A percentile compares a stretch with the other conserved stretches of the same genome.
These are phyloP conservation scores for Phytophthora pseudosyringae DNA, from an alignment of 352 stramenopile genomes.

Conservation along the genomic window DNA sequence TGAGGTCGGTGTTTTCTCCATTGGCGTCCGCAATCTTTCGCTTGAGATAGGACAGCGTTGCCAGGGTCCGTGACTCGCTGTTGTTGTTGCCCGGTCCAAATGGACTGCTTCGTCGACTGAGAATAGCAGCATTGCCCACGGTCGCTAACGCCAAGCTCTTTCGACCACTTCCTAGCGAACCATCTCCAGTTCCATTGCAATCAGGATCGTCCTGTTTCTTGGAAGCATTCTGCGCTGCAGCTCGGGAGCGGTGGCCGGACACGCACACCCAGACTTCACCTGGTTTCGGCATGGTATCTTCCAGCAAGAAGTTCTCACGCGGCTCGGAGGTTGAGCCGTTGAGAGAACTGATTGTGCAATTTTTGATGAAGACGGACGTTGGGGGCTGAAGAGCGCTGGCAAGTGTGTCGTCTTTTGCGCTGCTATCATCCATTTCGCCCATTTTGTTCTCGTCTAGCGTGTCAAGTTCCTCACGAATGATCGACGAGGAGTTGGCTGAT, in stretches of 20 bases:
- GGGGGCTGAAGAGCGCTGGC: constrained; percentile 15
- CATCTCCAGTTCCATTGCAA: constrained; percentile 1
- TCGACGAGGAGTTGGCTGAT: constrained; percentile 8
- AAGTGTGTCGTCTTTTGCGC: constrained; percentile 18
- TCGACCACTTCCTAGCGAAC: constrained; percentile 9
- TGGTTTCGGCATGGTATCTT: constrained; percentile 81
- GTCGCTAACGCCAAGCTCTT: constrained; percentile 32
- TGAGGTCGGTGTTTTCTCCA: constrained; percentile 65
- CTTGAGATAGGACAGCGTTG: constrained; percentile 46
- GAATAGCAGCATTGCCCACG: constrained; percentile 33
- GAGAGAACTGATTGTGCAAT: constrained; percentile 59
- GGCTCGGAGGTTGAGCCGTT: constrained; percentile 44
- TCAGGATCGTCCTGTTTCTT: constrained; percentile 37
- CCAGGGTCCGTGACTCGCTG: constrained; percentile 37
- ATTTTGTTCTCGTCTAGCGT: constrained; percentile 10
- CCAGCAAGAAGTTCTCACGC: constrained; percentile 65
- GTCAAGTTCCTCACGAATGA: constrained; percentile 25
- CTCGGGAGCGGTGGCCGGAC: constrained; percentile 55
- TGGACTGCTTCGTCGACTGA: constrained; percentile 44
- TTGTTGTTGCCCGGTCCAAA: constrained; percentile 29
- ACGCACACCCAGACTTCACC: constrained; percentile 81
- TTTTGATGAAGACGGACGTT: constrained; percentile 56
- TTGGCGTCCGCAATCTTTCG: constrained; percentile 53
- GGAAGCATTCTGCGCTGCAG: constrained; percentile 35
- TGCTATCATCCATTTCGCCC: constrained; percentile 12